phyloP scores from a whole-genome alignment of 768 basidiomycete species.

The Dioszegia hungarica region DNA sequence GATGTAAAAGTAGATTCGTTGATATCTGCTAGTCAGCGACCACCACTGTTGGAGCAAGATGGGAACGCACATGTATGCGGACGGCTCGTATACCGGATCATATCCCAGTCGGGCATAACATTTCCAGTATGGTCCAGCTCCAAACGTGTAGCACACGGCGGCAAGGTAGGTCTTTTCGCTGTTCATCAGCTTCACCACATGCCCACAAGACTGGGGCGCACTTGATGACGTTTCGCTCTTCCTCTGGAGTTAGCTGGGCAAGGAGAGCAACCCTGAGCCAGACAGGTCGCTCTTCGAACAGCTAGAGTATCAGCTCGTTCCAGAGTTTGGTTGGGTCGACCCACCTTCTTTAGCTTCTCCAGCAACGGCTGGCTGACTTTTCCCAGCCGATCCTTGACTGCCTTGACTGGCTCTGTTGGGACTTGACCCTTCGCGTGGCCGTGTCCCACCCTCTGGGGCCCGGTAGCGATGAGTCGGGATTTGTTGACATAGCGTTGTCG shows the following conservation, averaged over 20 bases:
- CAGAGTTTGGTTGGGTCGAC: no score
- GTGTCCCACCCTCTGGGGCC: constrained; percentile 18
- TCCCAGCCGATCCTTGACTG: constrained; percentile 61
- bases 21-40: constrained; percentile 62
- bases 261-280: constrained; percentile 85
- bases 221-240: constrained; percentile 72
- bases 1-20: constrained; percentile 76
- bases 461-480: constrained; percentile 11
- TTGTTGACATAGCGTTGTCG: constrained; percentile 28
- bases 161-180: constrained; percentile 81
- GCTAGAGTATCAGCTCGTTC: constrained; percentile 50
- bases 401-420: constrained; percentile 50
- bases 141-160: constrained; percentile 77
- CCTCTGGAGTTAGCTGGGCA: constrained; percentile 68
- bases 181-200: neutral
- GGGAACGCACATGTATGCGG: constrained; percentile 67
- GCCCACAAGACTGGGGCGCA: constrained; percentile 39
- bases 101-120: constrained; percentile 79
- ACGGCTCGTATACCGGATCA: constrained; percentile 72
- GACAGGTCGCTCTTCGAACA: constrained; percentile 69
- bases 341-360: constrained; percentile 28
- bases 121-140: constrained; percentile 92
- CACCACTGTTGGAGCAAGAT: neutral
- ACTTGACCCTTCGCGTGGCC: constrained; percentile 15
- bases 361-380: constrained; percentile 57